Base-by-base conservation (phyloP, 306 rosid genomes). In the Myrica gale region DNA sequence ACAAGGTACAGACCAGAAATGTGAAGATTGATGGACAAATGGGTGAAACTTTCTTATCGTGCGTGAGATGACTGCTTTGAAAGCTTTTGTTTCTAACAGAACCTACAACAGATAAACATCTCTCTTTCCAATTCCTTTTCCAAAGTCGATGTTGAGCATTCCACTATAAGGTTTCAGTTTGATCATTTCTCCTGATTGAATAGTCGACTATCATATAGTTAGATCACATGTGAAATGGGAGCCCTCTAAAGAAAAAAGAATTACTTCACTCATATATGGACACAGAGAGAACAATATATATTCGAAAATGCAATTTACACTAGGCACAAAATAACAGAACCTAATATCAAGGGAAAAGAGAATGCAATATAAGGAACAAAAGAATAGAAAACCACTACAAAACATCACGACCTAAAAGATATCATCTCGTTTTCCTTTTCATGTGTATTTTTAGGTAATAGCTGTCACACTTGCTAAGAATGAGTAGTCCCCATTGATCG, bases 81-180 rank as follows among this genome's bases (percentile, higher is more conserved):
- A 74, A 5, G 74, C 45, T 75, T 75, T 19, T 55, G 65, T 79
- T 46, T 45, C 50, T 66, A 26, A 44, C 20, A 26, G n/a, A 82
- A 90, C 98, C 91, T 89, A 91, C 98, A 94, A 70, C 44, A 91
- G 95, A 86, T 86, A 91, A 81, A 94, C 96, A 83, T 94, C 95
- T 87, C 90, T 89, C 84, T 87, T 91, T 79, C 97, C 96, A 60
- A 94, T 91, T 78, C 98, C 98, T 81, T 83, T 92, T 80, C 98
- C 98, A 57, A 94, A 94, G 82, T 94, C 98, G 73, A 94, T 78
- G 71, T 85, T 90, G 91, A 91, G 95, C 97, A 90, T 90, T 80
- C 97, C 97, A 81, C 93, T 91, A 75, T 94, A 94, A 72, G 98
- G 98, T 90, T 85, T 91, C 81, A 94, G 91, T 83, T 82, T 91